Conservation (phyloP, 805 yeast genomes). For the Metschnikowia similis region DNA sequence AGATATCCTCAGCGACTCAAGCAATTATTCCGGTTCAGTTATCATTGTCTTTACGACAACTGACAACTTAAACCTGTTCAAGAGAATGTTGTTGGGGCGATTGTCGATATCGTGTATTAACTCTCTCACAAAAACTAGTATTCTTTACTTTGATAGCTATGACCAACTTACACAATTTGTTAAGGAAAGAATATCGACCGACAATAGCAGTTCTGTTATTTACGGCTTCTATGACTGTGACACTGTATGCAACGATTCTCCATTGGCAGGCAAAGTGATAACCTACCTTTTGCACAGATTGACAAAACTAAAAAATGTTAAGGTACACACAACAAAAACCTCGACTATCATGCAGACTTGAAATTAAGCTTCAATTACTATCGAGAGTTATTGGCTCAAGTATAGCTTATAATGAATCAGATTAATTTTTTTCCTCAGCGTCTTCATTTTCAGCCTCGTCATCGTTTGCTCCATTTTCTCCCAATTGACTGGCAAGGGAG, state of each 20-base stretch:
- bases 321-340: not conserved
- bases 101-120: constrained; percentile 1
- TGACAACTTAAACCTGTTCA: not conserved
- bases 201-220: not conserved
- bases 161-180: not conserved
- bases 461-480: constrained; percentile 25
- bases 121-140: not conserved
- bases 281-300: not conserved
- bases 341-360: not conserved
- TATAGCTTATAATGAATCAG: not conserved
- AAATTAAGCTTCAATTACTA: not conserved
- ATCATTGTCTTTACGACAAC: not conserved
- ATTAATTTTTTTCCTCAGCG: constrained; percentile 13
- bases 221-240: constrained; percentile 1
- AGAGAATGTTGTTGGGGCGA: not conserved
- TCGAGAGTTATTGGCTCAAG: not conserved
- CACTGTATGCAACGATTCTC: not conserved
- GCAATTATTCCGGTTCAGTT: not conserved
- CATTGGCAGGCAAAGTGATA: not conserved
- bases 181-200: not conserved
- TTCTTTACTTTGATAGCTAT: not conserved
- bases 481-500: constrained; percentile 42
- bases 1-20: not conserved
- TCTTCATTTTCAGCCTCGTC: constrained; percentile 12
- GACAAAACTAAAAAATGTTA: not conserved